Evolutionary conservation across 2,329 filamentous ascomycete genomes (phyloP), one percentile per base, ranked within the genome.

Genomic region (Myriangium duriaei): DNA sequence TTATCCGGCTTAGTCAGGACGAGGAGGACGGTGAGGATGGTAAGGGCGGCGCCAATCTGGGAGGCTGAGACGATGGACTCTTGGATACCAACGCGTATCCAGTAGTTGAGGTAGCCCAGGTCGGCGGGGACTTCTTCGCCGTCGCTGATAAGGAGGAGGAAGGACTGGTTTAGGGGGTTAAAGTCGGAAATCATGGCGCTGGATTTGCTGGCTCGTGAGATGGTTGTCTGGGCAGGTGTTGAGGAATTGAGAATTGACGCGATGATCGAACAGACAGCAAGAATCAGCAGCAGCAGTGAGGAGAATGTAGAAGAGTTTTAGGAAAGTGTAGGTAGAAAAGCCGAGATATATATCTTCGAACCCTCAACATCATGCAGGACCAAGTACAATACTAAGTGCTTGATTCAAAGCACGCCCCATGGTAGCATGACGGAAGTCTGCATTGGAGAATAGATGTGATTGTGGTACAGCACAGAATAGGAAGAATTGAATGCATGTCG

Each of bases 1-100:
- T 83, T 85, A 46, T 73, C 64, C 0, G 64, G 55, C 13, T 73
- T 72, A 0, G 81, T 86, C 55, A 87, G 68, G 41, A 79, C 59
- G 9, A 85, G 59, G 2, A 87, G 62, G 18, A 81, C 65, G 30
- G 79, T 47, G 12, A 87, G 62, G 50, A 85, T 71, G 43, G 79
- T 59, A 41, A 78, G 46, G 32, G 72, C 74, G 15, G 79, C 74
- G 18, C 83, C 83, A 36, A 86, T 66, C 54, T 88, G 81, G 12
- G 70, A 61, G 37, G 72, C 77, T 53, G 79, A 83, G 58, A 76
- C 79, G 63, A 82, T 74, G 52, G 58, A 64, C 24, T 67, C 52
- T 6, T 59, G 59, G 41, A 65, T 55, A 42, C 63, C 63, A 51
- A 70, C 69, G 41, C 61, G 54, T 38, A 66, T 55, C 34, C 63